Percentiles rank a stretch among this genome's conserved stretches.
Evolutionary conservation across 768 basidiomycete genomes (phyloP).

Genomic region (Paxillus ammoniavirescens): DNA sequence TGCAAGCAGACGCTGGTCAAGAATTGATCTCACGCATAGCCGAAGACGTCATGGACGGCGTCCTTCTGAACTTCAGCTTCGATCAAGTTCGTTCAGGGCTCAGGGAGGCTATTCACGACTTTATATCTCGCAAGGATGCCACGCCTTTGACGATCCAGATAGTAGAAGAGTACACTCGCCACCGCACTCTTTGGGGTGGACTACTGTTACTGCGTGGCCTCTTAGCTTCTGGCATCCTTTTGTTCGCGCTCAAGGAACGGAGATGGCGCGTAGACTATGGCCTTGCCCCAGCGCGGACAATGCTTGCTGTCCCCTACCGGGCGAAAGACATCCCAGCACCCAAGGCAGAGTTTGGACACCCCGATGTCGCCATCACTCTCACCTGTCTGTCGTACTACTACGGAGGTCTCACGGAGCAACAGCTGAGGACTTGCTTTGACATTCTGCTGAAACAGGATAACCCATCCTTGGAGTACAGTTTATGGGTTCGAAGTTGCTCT

Average conservation of each 20-base stretch:
- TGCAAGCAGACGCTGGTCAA: slow-evolving; percentile 11
- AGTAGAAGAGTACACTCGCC: slow-evolving; percentile 7
- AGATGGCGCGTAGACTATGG: slow-evolving; percentile 42
- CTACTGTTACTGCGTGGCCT: slow-evolving; percentile 36
- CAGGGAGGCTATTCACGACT: slow-evolving; percentile 13
- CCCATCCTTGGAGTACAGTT: slow-evolving; percentile 30
- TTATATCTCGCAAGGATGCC: slow-evolving; percentile 19
- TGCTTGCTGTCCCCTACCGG: slow-evolving; percentile 38
- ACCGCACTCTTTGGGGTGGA: slow-evolving; percentile 14
- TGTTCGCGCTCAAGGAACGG: slow-evolving; percentile 31
- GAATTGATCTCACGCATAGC: slow-evolving; percentile 12
- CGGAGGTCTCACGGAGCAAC: slow-evolving; percentile 28
- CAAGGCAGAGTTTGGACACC: slow-evolving; percentile 40
- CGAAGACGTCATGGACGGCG: slow-evolving; percentile 12
- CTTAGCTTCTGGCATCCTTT: slow-evolving; percentile 30
- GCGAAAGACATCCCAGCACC: slow-evolving; percentile 38
- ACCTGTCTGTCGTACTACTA: slow-evolving; percentile 40
- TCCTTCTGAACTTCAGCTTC: slow-evolving; percentile 18
- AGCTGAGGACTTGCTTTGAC: slow-evolving; percentile 31
- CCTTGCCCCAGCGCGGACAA: slow-evolving; percentile 29
- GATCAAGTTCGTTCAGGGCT: slow-evolving; percentile 2
- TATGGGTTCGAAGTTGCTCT: slow-evolving; percentile 26
- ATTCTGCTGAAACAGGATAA: slow-evolving; percentile 28
- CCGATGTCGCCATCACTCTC: slow-evolving; percentile 33
- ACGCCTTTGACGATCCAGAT: neutral